Percentiles rank a stretch among this genome's conserved stretches.
Conservation (phyloP, 345 rosid genomes). For the Aurinia saxatilis region DNA sequence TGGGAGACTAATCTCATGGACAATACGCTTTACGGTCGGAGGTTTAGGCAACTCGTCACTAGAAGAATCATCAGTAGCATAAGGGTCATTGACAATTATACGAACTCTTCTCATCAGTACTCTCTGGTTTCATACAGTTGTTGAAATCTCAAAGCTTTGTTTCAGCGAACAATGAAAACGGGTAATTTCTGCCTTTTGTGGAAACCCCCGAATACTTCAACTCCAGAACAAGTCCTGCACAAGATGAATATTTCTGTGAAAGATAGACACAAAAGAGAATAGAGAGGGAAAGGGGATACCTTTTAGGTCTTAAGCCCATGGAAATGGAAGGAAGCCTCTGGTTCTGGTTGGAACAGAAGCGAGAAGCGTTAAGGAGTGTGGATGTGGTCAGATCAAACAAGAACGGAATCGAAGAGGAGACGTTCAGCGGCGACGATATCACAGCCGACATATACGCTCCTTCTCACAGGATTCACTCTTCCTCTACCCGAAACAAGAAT, state of each 20-base stretch:
- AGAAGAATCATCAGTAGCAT: conserved; percentile 80
- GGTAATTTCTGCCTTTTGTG: conserved; percentile 48
- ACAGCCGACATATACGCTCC: no score
- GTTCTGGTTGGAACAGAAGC: conserved; percentile 61
- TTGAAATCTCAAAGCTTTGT: conserved; percentile 19
- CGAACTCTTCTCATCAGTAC: conserved; percentile 52
- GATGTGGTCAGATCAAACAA: no score
- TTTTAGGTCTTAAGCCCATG: conserved; percentile 83
- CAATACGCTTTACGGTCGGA: conserved; percentile 37
- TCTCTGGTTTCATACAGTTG: no score
- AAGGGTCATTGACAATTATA: conserved; percentile 58
- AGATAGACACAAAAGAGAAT: background rate
- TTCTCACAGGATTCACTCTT: no score
- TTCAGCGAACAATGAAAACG: conserved; percentile 38
- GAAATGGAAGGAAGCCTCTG: conserved; percentile 47
- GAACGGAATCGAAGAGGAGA: no score
- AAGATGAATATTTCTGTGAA: background rate
- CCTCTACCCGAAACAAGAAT: no score
- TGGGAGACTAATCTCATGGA: conserved; percentile 49
- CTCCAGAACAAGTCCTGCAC: conserved; percentile 75
- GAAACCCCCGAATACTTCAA: conserved; percentile 57
- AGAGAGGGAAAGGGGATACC: conserved; percentile 37
- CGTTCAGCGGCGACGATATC: no score
- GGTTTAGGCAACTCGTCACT: conserved; percentile 37
- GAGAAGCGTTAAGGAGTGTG: conserved; percentile 30